Base-by-base conservation (phyloP, 768 basidiomycete species). In the Lactarius indigo region DNA sequence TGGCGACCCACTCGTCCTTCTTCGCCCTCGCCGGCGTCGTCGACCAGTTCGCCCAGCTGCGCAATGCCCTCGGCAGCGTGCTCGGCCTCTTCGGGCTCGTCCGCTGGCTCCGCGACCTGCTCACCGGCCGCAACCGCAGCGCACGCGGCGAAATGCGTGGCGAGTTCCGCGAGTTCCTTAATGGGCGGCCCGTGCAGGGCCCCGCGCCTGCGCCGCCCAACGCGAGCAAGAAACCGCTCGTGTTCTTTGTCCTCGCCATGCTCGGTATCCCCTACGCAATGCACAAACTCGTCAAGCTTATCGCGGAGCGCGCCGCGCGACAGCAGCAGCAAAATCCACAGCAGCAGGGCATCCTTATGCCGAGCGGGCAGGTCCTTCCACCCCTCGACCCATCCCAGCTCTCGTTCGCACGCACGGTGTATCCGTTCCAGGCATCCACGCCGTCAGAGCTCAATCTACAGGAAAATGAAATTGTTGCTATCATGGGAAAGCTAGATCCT, bases 11-110 rank as follows among this genome's bases (percentile, higher is more conserved):
- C 76, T 94, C 92, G 0, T 91, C 88, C 10, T 96, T 96, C 78
- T 96, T 96, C 76, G 94, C 94, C 64, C 94, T 96, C 89, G 94
- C 96, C 59, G 92, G 94, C 68, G 96, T 99, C 55, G 84, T 96
- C 44, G 97, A 99, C 73, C 97, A 99, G 74, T 90, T 99, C 73
- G 88, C 87, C 3, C 92, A 94, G 71, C 85, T 98, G 52, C 85
- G 94, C 59, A 91, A 96, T 70, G 96, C 94, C 15, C 84, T 98
- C 18, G 96, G 94, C 28, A 95, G 95, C 74, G 94, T 98, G 0
- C 82, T 98, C 6, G 94, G 94, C 37, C 77, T 98, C 41, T 98
- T 99, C 73, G 93, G 94, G 4, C 83, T 98, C 59, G 73, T 98
- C 10, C 80, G 92, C 59, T 98, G 92, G 94, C 81, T 96, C 79